phyloP scores from a whole-genome alignment of 1,139 yeast species.

The Suhomyces coccinellae region DNA sequence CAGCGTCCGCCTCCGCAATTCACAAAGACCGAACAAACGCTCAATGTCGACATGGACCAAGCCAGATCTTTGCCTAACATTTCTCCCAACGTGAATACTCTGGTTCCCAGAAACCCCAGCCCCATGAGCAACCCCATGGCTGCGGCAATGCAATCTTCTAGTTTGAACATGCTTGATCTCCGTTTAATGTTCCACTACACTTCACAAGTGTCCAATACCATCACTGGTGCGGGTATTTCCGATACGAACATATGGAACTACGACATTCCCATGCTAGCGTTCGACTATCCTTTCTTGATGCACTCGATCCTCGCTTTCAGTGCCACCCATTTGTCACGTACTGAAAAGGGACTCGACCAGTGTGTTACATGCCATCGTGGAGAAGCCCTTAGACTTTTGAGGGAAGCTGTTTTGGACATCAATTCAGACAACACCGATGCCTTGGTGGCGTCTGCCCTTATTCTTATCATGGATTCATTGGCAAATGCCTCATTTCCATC shows the following conservation, averaged over 20 bases:
- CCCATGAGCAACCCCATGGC: constrained; percentile 20
- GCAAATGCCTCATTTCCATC: constrained; percentile 88
- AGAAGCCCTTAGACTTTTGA: constrained; percentile 73
- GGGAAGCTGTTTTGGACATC: constrained; percentile 85
- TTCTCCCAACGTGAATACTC: constrained; percentile 29
- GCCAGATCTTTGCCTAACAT: constrained; percentile 22
- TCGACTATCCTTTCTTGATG: constrained; percentile 87
- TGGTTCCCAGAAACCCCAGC: constrained; percentile 13
- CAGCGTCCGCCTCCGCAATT: constrained; percentile 3
- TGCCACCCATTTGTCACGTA: constrained; percentile 84
- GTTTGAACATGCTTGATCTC: constrained; percentile 72
- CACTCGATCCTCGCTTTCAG: constrained; percentile 87
- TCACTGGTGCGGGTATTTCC: constrained; percentile 87
- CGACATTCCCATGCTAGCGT: constrained; percentile 86
- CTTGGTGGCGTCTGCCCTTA: constrained; percentile 84
- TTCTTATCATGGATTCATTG: constrained; percentile 85
- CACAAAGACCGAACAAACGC: background rate
- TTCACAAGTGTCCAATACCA: constrained; percentile 79
- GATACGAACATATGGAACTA: constrained; percentile 85
- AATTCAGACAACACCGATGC: constrained; percentile 88
- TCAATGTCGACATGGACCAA: background rate
- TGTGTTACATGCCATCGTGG: constrained; percentile 86
- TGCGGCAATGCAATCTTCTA: constrained; percentile 18
- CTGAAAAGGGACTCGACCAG: constrained; percentile 74
- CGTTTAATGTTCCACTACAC: constrained; percentile 86